Conservation (phyloP, 108 stramenopile species). For the Skeletonema grethae region DNA sequence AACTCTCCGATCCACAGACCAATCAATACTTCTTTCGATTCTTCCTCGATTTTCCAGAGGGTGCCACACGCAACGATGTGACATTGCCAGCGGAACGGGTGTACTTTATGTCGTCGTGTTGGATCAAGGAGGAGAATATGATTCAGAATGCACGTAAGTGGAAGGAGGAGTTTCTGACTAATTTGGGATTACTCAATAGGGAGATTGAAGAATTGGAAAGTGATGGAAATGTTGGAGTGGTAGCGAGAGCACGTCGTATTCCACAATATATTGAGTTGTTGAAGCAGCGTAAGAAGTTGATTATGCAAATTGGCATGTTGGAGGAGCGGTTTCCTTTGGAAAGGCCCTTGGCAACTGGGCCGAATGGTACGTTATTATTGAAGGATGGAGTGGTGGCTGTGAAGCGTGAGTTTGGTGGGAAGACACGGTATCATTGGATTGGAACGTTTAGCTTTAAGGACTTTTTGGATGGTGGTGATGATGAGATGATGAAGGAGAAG, state of each 20-base stretch:
- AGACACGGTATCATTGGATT: conserved; percentile 6
- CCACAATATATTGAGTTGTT: not conserved
- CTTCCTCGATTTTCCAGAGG: conserved; percentile 32
- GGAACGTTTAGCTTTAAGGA: not conserved
- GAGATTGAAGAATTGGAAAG: not conserved
- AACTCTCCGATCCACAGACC: conserved; percentile 5
- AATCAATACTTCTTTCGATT: conserved; percentile 29
- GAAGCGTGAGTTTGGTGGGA: not conserved
- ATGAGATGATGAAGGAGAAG: not conserved
- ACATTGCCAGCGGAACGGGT: conserved; percentile 28
- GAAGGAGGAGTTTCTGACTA: not conserved
- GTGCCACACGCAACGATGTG: conserved; percentile 26
- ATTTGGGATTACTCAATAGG: not conserved
- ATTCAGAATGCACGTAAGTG: not conserved
- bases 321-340: not conserved
- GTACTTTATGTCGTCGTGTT: conserved; percentile 31
- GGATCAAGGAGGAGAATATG: conserved; percentile 2
- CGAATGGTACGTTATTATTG: not conserved
- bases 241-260: not conserved
- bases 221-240: not conserved
- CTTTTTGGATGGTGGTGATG: not conserved
- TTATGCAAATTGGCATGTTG: not conserved
- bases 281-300: not conserved
- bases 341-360: not conserved
- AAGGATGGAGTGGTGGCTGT: conserved; percentile 1